Evolutionary conservation across 768 basidiomycete species (phyloP).

Genomic region (Coprinopsis strossmayeri): DNA sequence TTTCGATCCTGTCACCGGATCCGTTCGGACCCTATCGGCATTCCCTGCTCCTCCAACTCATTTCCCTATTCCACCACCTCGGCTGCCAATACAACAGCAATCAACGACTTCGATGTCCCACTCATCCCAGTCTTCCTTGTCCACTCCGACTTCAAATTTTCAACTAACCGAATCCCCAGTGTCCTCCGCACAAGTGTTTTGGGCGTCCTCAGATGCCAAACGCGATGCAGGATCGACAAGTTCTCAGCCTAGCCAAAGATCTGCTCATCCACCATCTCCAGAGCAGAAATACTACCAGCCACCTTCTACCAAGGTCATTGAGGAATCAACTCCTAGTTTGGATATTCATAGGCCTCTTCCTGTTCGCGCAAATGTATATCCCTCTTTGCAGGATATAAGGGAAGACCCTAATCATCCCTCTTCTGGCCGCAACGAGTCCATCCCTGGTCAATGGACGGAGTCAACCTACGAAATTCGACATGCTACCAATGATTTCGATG

Average conservation of each 20-base stretch:
- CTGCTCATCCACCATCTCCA: slow-evolving; percentile 1
- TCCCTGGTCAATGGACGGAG: slow-evolving; percentile 1
- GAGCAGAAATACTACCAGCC: slow-evolving; percentile 6
- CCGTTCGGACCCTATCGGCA: slow-evolving; percentile 63
- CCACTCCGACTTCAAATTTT: background rate
- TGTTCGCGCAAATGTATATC: background rate
- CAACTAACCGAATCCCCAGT: slow-evolving; percentile 6
- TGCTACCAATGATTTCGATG: background rate
- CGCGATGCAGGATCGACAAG: background rate
- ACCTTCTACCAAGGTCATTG: background rate
- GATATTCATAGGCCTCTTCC: slow-evolving; percentile 3
- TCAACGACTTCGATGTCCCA: slow-evolving; percentile 14
- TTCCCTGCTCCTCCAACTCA: slow-evolving; percentile 73
- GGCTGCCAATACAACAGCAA: slow-evolving; percentile 19
- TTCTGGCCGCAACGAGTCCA: background rate
- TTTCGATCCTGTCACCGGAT: slow-evolving; percentile 38
- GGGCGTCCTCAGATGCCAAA: background rate
- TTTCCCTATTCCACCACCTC: slow-evolving; percentile 56
- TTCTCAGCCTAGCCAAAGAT: background rate
- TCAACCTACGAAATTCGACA: background rate
- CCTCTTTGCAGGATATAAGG: background rate
- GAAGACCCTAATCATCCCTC: background rate
- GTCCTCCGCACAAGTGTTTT: slow-evolving; percentile 6
- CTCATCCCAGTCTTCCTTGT: slow-evolving; percentile 4
- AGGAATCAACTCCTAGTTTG: background rate